Evolutionary conservation across 1,284 basidiomycete genomes (phyloP).

Genomic region (Erythrobasidium hasegawianum): DNA sequence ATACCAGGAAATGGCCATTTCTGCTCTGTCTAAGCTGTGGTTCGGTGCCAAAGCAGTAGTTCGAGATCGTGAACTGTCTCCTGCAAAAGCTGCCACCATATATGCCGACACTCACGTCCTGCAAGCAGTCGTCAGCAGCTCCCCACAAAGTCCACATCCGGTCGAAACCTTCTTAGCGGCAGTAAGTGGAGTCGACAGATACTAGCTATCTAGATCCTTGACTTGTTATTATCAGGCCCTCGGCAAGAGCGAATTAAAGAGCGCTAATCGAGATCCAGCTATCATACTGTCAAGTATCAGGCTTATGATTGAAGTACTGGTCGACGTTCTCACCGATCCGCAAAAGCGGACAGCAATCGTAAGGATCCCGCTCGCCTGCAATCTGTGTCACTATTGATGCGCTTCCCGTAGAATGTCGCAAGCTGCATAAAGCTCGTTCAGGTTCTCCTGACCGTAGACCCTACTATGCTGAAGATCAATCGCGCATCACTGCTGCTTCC

Average conservation of each 20-base stretch:
- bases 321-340: constrained; percentile 81
- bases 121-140: constrained; percentile 75
- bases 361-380: not conserved
- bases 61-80: not conserved
- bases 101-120: constrained; percentile 56
- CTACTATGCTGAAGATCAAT: constrained; percentile 69
- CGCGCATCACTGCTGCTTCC: constrained; percentile 78
- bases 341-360: constrained; percentile 48
- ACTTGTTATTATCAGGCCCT: constrained; percentile 57
- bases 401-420: constrained; percentile 60
- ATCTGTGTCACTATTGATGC: not conserved
- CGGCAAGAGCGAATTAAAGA: constrained; percentile 46
- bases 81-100: not conserved
- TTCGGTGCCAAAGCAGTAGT: constrained; percentile 52
- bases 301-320: constrained; percentile 74
- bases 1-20: constrained; percentile 71
- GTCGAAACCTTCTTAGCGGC: constrained; percentile 78
- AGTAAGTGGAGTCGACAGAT: constrained; percentile 40
- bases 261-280: constrained; percentile 25
- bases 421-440: constrained; percentile 80
- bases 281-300: constrained; percentile 54
- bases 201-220: not conserved
- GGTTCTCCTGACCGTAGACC: constrained; percentile 72
- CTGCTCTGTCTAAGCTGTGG: constrained; percentile 84
- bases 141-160: constrained; percentile 74